phyloP scores from a whole-genome alignment of 2,329 filamentous ascomycete genomes.

The Macrophomina phaseolina region DNA sequence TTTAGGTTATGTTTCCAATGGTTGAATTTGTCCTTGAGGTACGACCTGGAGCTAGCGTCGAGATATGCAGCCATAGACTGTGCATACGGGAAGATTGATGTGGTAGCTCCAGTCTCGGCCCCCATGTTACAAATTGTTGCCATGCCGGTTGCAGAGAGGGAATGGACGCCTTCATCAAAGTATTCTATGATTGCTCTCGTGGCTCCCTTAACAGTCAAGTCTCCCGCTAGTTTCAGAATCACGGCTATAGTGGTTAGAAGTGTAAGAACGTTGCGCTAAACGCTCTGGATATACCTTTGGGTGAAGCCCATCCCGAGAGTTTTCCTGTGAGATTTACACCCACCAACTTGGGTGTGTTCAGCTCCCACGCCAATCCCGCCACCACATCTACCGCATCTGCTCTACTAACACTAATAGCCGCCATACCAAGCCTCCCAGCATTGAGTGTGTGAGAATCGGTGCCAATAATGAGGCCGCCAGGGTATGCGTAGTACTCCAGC shows the following conservation, averaged over 20 bases:
- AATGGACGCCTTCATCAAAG: slow-evolving; percentile 68
- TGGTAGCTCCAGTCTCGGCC: slow-evolving; percentile 78
- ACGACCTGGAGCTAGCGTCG: slow-evolving; percentile 82
- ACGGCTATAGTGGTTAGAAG: slow-evolving; percentile 98
- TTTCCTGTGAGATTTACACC: slow-evolving; percentile 93
- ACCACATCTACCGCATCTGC: slow-evolving; percentile 97
- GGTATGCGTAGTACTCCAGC: slow-evolving; percentile 89
- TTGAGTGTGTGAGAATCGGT: slow-evolving; percentile 98
- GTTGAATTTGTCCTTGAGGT: slow-evolving; percentile 74
- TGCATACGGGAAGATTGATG: slow-evolving; percentile 96
- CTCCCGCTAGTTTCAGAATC: slow-evolving; percentile 46
- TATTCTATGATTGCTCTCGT: slow-evolving; percentile 86
- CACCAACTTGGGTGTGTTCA: slow-evolving; percentile 92
- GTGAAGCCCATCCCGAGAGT: slow-evolving; percentile 86
- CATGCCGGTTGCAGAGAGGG: slow-evolving; percentile 83
- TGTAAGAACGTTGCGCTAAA: slow-evolving; percentile 84
- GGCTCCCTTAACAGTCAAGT: not conserved
- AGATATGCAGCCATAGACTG: slow-evolving; percentile 98
- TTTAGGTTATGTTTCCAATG: slow-evolving; percentile 59
- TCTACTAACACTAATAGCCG: slow-evolving; percentile 95
- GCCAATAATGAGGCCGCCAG: slow-evolving; percentile 94
- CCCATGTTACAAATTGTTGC: slow-evolving; percentile 73
- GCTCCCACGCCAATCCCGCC: slow-evolving; percentile 94
- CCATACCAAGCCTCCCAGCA: slow-evolving; percentile 86
- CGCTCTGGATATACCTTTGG: slow-evolving; percentile 88